Percentiles rank a stretch among this genome's conserved stretches.
These are phyloP conservation scores for Talaromyces sp. DNA, from an alignment of 2,329 filamentous ascomycete genomes.

Conservation along the genomic window DNA sequence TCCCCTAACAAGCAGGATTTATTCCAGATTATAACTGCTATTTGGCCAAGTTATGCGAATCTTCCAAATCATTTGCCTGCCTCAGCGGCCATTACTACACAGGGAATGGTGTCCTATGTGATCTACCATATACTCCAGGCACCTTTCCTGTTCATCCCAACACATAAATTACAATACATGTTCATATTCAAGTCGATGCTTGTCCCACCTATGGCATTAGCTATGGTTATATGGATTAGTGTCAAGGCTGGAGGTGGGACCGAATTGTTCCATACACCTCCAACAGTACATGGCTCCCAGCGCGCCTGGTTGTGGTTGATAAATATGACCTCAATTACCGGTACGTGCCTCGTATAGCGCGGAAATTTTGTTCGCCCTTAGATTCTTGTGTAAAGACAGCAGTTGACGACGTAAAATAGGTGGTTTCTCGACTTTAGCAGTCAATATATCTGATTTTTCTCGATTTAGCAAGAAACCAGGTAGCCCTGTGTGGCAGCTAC, in stretches of 20 bases:
- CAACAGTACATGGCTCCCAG: conserved; percentile 14
- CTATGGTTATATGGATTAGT: conserved; percentile 18
- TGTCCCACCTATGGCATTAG: conserved; percentile 17
- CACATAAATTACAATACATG: conserved; percentile 16
- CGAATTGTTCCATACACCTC: conserved; percentile 15
- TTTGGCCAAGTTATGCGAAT: conserved; percentile 53
- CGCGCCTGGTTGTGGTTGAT: conserved; percentile 16
- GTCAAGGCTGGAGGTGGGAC: conserved; percentile 13
- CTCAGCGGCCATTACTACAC: conserved; percentile 19
- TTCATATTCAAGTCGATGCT: conserved; percentile 19
- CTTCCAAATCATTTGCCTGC: conserved; percentile 45
- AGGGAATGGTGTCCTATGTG: conserved; percentile 18
- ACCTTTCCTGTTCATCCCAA: conserved; percentile 19
- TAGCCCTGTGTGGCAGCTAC: conserved; percentile 39
- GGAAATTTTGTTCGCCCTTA: background rate
- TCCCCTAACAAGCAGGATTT: background rate
- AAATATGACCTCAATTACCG: conserved; percentile 17
- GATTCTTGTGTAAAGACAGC: background rate
- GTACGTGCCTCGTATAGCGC: background rate
- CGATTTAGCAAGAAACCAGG: conserved; percentile 26
- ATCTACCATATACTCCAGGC: conserved; percentile 16
- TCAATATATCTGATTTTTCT: conserved; percentile 34
- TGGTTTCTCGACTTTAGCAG: conserved; percentile 28
- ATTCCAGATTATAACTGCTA: conserved; percentile 36
- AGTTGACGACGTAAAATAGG: conserved; percentile 11